phyloP scores from a whole-genome alignment of 345 rosid species.

The Pseudoturritis turrita region DNA sequence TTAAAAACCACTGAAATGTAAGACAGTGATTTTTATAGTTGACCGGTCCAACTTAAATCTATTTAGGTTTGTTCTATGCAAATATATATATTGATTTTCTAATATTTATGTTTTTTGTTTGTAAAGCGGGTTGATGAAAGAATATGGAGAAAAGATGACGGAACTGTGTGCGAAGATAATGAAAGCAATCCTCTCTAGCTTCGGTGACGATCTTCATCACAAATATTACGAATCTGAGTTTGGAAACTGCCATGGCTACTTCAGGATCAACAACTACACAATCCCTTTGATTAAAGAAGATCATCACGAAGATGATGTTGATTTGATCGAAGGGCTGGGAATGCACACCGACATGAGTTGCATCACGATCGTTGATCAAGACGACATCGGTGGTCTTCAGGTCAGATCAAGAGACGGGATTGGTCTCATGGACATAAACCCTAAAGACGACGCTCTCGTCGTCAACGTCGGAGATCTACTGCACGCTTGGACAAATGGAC shows the following conservation, averaged over 20 bases:
- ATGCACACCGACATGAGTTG: conserved; percentile 94
- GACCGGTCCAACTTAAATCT: not conserved
- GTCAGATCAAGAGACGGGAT: conserved; percentile 53
- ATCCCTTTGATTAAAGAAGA: conserved; percentile 34
- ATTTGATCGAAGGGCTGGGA: conserved; percentile 66
- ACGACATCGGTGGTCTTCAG: conserved; percentile 72
- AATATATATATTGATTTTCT: too few relatives aligned
- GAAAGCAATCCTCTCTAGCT: conserved; percentile 42
- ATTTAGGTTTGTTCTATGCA: not conserved
- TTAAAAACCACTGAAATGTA: not conserved
- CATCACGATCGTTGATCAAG: conserved; percentile 67
- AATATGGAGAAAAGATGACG: conserved; percentile 63
- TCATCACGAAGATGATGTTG: conserved; percentile 20
- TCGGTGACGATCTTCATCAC: conserved; percentile 37
- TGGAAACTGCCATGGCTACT: conserved; percentile 58
- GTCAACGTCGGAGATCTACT: conserved; percentile 75
- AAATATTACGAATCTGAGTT: conserved; percentile 51
- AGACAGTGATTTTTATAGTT: not conserved
- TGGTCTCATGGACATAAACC: conserved; percentile 49
- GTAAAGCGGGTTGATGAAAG: conserved; percentile 48
- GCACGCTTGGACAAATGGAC: conserved; percentile 88
- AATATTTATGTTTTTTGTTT: too few relatives aligned
- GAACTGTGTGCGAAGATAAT: conserved; percentile 52
- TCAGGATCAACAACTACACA: conserved; percentile 66
- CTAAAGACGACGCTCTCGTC: conserved; percentile 48